Base-by-base conservation (phyloP, 805 yeast genomes). In the Kodamaea jinghongensis region DNA sequence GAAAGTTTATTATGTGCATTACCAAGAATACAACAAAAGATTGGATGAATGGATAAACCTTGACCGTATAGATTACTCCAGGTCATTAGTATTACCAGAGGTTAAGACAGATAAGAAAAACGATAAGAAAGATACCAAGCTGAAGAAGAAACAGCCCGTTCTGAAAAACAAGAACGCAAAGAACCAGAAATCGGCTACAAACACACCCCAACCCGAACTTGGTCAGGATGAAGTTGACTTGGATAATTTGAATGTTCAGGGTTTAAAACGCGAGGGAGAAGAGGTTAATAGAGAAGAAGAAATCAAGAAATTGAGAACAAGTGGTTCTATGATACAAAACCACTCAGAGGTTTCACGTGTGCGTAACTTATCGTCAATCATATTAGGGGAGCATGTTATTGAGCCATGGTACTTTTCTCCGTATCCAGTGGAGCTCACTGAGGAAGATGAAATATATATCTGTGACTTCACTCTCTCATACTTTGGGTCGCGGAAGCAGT, bases 361-460 rank as follows among this genome's bases (percentile, higher is more conserved):
- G 34, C 76, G 98, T 50, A 93, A 93, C 56, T 71, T 93, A 46
- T 71, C 77, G 34, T 75, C 78, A 39, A 78, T 93, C 4, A 83
- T 87, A 3, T 79, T 93, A 65, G 99, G 99, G 1, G 84, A 83
- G 47, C 88, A 81, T 60, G 85, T 86, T 50, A 88, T 93, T 38
- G 99, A 93, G 60, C 99, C 99, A 2, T 93, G 99, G 99, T 93
- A 93, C 63, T 93, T 93, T 55, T 86, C 96, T 1, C 98, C 99
- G 1, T 93, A 93, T 60, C 99, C 99, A 0, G 73, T 88, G 11
- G 99, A 93, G 58, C 73, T 89, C 41, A 88, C 97, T 0, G 98
- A 93, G 52, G 93, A 84, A 48, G 98, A 91, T 58, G 81, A 77
- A 40, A 76, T 93, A 16, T 93, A 84, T 58, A 84, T 93, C 33